Evolutionary conservation across 1,284 basidiomycete species (phyloP).

Genomic region (Microbotryum intermedium): DNA sequence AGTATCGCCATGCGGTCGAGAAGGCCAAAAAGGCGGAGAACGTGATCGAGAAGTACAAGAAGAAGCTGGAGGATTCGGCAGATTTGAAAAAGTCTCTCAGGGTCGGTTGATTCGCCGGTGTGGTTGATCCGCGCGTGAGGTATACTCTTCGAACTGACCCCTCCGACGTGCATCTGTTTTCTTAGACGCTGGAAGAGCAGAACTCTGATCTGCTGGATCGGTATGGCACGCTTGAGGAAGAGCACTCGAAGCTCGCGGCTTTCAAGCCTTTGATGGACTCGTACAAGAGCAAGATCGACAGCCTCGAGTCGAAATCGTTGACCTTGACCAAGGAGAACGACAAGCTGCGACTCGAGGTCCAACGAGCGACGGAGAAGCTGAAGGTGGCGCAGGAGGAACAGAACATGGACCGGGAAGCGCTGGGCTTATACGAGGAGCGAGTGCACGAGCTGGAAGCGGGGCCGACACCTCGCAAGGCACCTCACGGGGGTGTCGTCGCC

Average conservation of each 20-base stretch:
- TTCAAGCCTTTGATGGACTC: constrained; percentile 87
- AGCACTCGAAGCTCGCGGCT: constrained; percentile 73
- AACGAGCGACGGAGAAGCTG: constrained; percentile 60
- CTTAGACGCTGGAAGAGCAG: constrained; percentile 76
- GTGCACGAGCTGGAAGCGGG: constrained; percentile 73
- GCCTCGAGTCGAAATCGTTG: constrained; percentile 64
- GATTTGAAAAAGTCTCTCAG: constrained; percentile 79
- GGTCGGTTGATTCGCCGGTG: constrained; percentile 46
- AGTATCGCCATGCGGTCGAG: constrained; percentile 67
- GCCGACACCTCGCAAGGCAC: not conserved
- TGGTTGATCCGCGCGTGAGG: not conserved
- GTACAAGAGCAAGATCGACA: constrained; percentile 77
- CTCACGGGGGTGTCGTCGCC: constrained; percentile 5
- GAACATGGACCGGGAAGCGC: constrained; percentile 68
- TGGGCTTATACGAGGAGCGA: constrained; percentile 85
- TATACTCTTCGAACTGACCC: too few species aligned
- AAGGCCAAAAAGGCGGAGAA: constrained; percentile 88
- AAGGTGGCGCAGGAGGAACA: constrained; percentile 55
- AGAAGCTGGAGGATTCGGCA: constrained; percentile 89
- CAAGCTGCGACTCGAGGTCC: constrained; percentile 62
- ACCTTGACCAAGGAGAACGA: constrained; percentile 61
- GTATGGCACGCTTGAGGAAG: constrained; percentile 81
- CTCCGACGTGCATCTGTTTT: too few species aligned
- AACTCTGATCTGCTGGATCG: constrained; percentile 84
- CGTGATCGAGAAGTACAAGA: constrained; percentile 97